Conservation (phyloP, 108 stramenopile species). For the Fistulifera pelliculosa region DNA sequence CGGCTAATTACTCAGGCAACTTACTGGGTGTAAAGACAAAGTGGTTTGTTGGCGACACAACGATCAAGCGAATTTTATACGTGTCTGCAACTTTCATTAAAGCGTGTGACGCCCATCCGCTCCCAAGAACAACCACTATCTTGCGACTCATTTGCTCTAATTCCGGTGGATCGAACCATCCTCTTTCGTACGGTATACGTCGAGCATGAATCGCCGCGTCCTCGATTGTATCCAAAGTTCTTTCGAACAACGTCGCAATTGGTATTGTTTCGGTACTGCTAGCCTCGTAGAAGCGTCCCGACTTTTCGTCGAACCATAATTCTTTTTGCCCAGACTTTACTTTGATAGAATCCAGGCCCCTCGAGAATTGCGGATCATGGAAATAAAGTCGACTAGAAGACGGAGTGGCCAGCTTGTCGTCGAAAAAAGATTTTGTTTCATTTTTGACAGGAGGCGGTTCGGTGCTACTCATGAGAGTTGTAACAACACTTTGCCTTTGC, state of each 20-base stretch:
- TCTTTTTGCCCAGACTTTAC: too few relatives aligned
- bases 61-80: slow-evolving; percentile 45
- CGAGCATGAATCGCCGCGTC: slow-evolving; percentile 28
- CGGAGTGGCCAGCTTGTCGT: too few relatives aligned
- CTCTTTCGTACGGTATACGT: slow-evolving; percentile 33
- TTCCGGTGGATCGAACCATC: slow-evolving; percentile 17
- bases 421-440: too few relatives aligned
- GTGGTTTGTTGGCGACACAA: slow-evolving; percentile 55
- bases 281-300: neutral
- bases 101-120: slow-evolving; percentile 80
- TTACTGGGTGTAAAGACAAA: slow-evolving; percentile 69
- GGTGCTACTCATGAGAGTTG: too few relatives aligned
- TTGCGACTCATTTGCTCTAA: slow-evolving; percentile 8
- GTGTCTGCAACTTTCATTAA: slow-evolving; percentile 53
- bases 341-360: too few relatives aligned
- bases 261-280: neutral
- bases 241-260: slow-evolving; percentile 14
- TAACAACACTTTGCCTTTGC: too few relatives aligned
- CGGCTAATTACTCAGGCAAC: neutral
- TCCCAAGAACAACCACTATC: slow-evolving; percentile 71
- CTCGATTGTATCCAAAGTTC: slow-evolving; percentile 43
- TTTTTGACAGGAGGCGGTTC: too few relatives aligned
- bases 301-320: too few relatives aligned
- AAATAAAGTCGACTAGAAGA: too few relatives aligned
- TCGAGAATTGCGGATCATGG: too few relatives aligned